Percentiles rank a stretch among this genome's conserved stretches.
Conservation (phyloP, 768 basidiomycete genomes). For the Leccinum subgranulosum region DNA sequence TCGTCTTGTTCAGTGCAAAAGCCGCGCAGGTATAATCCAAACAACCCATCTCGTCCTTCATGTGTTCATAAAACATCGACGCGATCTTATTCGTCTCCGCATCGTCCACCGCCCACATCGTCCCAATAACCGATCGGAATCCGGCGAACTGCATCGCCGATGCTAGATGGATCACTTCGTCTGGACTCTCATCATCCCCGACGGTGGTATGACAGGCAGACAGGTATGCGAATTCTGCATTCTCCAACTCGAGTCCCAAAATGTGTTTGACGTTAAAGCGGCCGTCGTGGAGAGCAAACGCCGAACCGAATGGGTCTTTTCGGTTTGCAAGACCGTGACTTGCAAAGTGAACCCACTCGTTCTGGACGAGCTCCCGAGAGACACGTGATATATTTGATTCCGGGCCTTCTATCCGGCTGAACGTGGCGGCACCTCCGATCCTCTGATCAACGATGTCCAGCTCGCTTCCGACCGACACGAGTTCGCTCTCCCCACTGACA, state of each 20-base stretch:
- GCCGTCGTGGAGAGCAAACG: neutral
- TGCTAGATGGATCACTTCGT: neutral
- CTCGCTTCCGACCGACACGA: neutral
- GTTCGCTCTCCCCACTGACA: neutral
- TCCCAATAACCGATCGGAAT: neutral
- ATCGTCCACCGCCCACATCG: neutral
- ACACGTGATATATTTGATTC: neutral
- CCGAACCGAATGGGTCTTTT: neutral
- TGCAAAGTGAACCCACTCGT: neutral
- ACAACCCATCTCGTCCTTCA: neutral
- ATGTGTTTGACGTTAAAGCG: neutral
- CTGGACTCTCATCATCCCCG: neutral
- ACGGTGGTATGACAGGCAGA: neutral
- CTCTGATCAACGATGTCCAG: neutral
- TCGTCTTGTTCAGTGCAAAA: neutral
- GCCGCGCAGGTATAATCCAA: neutral
- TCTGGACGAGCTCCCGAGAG: neutral
- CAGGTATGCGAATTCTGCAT: neutral
- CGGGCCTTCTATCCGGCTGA: neutral
- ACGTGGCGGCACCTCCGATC: neutral
- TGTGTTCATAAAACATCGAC: neutral
- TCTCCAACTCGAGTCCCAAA: neutral
- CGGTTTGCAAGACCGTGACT: neutral
- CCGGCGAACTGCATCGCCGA: neutral
- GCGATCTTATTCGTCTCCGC: neutral